phyloP scores from a whole-genome alignment of 2,329 filamentous ascomycete species.

The Periconia sp. region DNA sequence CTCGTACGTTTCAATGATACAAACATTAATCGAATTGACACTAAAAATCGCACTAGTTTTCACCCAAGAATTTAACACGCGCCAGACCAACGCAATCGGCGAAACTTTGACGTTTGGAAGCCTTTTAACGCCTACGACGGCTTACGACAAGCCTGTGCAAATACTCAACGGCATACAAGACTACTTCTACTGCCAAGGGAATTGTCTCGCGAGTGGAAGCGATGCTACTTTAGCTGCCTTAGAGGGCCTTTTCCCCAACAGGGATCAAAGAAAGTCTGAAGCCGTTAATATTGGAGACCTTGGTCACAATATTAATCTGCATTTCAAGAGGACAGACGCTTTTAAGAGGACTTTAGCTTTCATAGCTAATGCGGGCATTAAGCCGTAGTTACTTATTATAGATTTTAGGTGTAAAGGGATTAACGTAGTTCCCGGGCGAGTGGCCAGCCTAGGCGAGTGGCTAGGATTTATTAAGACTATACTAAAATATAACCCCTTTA shows the following conservation, averaged over 20 bases:
- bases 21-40: neutral
- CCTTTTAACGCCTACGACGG: conserved; percentile 1
- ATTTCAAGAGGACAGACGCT: conserved; percentile 2
- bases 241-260: conserved; percentile 6
- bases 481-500: too few relatives aligned
- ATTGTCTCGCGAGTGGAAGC: conserved; percentile 4
- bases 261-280: neutral
- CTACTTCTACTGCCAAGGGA: conserved; percentile 10
- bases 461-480: too few relatives aligned
- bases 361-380: conserved; percentile 3
- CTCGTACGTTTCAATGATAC: neutral
- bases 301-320: conserved; percentile 12
- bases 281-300: conserved; percentile 1
- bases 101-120: conserved; percentile 8
- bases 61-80: conserved; percentile 5
- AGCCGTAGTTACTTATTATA: conserved; percentile 3
- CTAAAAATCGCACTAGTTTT: conserved; percentile 8
- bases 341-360: conserved; percentile 7
- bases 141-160: conserved; percentile 6
- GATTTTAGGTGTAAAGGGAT: too few relatives aligned
- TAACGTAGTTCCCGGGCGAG: too few relatives aligned
- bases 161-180: conserved; percentile 11
- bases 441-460: too few relatives aligned
- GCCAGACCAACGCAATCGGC: conserved; percentile 10
- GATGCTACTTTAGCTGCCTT: conserved; percentile 7